Percentiles rank a stretch among this genome's conserved stretches.
These are phyloP conservation scores for Aspergillus funiculosus DNA, from an alignment of 495 filamentous ascomycete species.

Conservation along the genomic window DNA sequence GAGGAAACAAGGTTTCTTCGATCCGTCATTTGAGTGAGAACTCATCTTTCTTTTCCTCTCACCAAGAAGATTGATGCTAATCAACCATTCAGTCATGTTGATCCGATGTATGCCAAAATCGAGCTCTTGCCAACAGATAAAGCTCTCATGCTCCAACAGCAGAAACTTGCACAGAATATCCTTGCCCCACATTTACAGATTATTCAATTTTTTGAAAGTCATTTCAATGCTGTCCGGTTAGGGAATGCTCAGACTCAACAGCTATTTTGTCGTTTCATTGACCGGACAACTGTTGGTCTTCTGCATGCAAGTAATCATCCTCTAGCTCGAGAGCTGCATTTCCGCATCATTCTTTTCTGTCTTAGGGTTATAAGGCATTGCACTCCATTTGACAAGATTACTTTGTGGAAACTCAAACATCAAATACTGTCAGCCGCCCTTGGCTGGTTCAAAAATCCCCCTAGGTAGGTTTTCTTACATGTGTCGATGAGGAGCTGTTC, in stretches of 20 bases:
- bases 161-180: constrained; percentile 69
- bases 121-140: constrained; percentile 92
- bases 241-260: constrained; percentile 72
- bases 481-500: not conserved
- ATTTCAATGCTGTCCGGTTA: constrained; percentile 84
- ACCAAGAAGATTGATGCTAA: constrained; percentile 12
- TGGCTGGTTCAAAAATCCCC: constrained; percentile 77
- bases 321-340: constrained; percentile 81
- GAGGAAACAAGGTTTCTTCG: constrained; percentile 74
- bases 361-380: constrained; percentile 67
- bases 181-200: constrained; percentile 81
- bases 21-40: constrained; percentile 57
- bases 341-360: constrained; percentile 79
- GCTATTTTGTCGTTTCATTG: constrained; percentile 72
- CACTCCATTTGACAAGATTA: constrained; percentile 51
- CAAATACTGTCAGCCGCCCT: constrained; percentile 77
- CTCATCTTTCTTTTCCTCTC: not conserved
- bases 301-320: constrained; percentile 69
- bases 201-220: constrained; percentile 83
- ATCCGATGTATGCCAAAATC: constrained; percentile 84
- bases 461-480: constrained; percentile 43
- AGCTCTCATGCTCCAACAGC: constrained; percentile 62
- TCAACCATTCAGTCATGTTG: constrained; percentile 51
- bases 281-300: constrained; percentile 66
- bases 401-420: constrained; percentile 78